A percentile compares a stretch with the other conserved stretches of the same genome.
phyloP scores from a whole-genome alignment of 2,329 filamentous ascomycete genomes.

The Neodidymelliopsis sp. region DNA sequence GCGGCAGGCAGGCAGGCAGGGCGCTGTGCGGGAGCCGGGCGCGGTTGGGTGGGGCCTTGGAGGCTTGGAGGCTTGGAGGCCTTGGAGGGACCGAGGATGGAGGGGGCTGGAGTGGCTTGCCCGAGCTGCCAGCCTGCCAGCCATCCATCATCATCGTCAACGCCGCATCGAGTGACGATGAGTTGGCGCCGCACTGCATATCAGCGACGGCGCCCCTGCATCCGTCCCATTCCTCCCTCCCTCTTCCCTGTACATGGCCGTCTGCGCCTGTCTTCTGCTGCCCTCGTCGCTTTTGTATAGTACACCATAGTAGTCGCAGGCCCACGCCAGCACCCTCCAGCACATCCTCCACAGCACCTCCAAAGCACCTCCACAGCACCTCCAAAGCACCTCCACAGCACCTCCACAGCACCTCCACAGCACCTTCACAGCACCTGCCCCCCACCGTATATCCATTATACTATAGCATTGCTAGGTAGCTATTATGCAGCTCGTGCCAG shows the following conservation, averaged over 20 bases:
- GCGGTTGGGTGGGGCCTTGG: conserved; percentile 7
- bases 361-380: not conserved
- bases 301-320: conserved; percentile 12
- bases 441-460: conserved; percentile 4
- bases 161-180: conserved; percentile 20
- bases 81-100: too few relatives aligned
- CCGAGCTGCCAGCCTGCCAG: conserved; percentile 20
- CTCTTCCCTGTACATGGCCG: conserved; percentile 32
- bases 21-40: too few relatives aligned
- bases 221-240: conserved; percentile 10
- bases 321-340: conserved; percentile 3
- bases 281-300: conserved; percentile 13
- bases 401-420: conserved; percentile 19
- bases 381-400: too few relatives aligned
- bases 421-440: conserved; percentile 13
- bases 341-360: conserved; percentile 8
- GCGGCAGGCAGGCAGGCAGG: too few relatives aligned
- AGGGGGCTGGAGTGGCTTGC: conserved; percentile 15
- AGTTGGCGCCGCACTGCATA: conserved; percentile 28
- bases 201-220: conserved; percentile 18
- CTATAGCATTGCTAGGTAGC: conserved; percentile 36
- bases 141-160: too few relatives aligned
- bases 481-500: conserved; percentile 24
- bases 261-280: conserved; percentile 10
- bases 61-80: too few relatives aligned